Evolutionary conservation across 345 rosid genomes (phyloP).

Genomic region (Euphorbia lathyris): DNA sequence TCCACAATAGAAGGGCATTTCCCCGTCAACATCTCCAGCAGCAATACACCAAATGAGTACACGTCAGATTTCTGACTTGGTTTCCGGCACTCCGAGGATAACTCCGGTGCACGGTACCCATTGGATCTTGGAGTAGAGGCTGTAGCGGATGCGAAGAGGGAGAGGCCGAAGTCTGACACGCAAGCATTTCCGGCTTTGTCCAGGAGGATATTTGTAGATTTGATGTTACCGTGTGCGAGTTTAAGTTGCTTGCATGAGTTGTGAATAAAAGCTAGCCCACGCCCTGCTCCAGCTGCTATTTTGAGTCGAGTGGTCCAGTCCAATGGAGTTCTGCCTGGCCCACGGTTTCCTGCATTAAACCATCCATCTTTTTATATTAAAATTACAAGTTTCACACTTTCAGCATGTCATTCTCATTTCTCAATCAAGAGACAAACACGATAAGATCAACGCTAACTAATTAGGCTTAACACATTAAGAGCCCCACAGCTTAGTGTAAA

Average conservation of each 20-base stretch:
- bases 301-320: conserved; percentile 87
- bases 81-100: conserved; percentile 41
- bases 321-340: conserved; percentile 82
- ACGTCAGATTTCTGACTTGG: conserved; percentile 66
- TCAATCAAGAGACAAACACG: too few species aligned
- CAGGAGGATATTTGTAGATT: conserved; percentile 76
- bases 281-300: conserved; percentile 78
- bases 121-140: conserved; percentile 42
- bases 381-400: not conserved
- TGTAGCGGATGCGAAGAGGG: conserved; percentile 42
- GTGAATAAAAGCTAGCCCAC: conserved; percentile 73
- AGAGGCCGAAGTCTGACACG: conserved; percentile 68
- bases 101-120: conserved; percentile 76
- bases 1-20: conserved; percentile 66
- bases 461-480: too few species aligned
- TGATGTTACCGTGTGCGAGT: conserved; percentile 80
- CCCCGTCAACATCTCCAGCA: conserved; percentile 73
- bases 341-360: conserved; percentile 63
- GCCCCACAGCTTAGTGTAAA: too few species aligned
- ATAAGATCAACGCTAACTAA: too few species aligned
- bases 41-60: conserved; percentile 75
- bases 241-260: conserved; percentile 64
- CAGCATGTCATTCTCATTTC: too few species aligned
- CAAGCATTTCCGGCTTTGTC: conserved; percentile 63
- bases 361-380: not conserved